Conservation (phyloP, 2,329 filamentous ascomycete species). For the Leptographium lundbergii region DNA sequence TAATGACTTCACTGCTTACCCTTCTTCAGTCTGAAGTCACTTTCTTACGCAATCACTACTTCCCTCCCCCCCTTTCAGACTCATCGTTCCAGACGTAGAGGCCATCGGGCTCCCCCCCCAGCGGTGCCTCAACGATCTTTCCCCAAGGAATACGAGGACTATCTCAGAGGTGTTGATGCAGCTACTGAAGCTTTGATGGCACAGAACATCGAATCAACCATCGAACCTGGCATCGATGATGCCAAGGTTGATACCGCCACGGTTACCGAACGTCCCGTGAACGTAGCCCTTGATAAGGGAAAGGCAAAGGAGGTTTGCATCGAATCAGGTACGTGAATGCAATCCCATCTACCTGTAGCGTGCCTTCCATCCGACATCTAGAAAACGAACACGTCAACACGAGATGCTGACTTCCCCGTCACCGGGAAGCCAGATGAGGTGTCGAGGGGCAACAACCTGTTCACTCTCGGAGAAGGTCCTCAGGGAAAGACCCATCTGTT, state of each 20-base stretch:
- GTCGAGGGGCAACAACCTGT: background rate
- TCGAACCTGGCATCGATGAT: background rate
- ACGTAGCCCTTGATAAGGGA: background rate
- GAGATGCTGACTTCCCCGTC: background rate
- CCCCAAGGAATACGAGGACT: background rate
- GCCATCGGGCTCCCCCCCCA: background rate
- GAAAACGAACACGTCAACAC: background rate
- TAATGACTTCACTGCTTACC: background rate
- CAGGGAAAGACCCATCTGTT: background rate
- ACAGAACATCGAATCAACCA: background rate
- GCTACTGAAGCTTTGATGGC: background rate
- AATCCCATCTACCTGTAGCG: background rate
- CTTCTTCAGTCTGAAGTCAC: background rate
- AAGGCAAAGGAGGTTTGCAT: background rate
- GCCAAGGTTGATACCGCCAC: background rate
- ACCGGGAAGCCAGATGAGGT: background rate
- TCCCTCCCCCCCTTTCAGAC: background rate
- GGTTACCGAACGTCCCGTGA: background rate
- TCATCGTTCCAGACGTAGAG: background rate
- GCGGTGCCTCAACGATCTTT: background rate
- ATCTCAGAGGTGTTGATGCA: background rate
- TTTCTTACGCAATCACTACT: background rate
- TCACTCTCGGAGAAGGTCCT: background rate
- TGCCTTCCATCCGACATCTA: background rate
- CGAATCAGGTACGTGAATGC: background rate